Conservation (phyloP, 2,329 filamentous ascomycete species). For the Claviceps cyperi region DNA sequence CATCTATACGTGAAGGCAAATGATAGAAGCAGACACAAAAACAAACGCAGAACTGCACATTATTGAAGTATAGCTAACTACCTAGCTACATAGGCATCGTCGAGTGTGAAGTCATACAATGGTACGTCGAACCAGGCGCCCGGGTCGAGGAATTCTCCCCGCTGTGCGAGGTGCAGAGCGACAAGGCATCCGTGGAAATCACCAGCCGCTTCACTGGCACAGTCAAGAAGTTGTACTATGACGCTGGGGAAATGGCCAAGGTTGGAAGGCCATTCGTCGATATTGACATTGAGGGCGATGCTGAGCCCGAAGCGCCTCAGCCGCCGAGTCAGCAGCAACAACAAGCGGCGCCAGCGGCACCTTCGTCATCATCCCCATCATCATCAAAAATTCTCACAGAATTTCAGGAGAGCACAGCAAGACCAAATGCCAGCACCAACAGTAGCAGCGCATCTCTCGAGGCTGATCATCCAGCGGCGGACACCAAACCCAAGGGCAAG, state of each 20-base stretch:
- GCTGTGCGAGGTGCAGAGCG: conserved; percentile 93
- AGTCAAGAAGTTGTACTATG: conserved; percentile 92
- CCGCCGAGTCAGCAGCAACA: background rate
- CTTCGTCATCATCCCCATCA: conserved; percentile 11
- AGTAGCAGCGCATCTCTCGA: background rate
- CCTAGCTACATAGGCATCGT: conserved; percentile 56
- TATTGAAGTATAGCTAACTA: no score
- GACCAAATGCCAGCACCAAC: background rate
- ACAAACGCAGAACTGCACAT: no score
- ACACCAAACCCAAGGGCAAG: conserved; percentile 36
- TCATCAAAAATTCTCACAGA: conserved; percentile 5
- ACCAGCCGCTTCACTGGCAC: conserved; percentile 91
- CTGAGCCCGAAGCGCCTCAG: conserved; percentile 27
- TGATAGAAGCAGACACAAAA: no score
- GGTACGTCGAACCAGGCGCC: conserved; percentile 94
- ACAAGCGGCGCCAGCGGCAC: conserved; percentile 12
- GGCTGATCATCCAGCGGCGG: conserved; percentile 5
- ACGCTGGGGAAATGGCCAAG: conserved; percentile 89
- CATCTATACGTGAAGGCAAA: no score
- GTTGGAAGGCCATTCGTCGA: conserved; percentile 91
- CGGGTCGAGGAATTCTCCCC: conserved; percentile 96
- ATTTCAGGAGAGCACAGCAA: background rate
- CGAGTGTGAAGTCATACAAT: conserved; percentile 97
- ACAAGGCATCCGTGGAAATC: conserved; percentile 85
- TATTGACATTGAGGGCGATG: conserved; percentile 77